Base-by-base conservation (phyloP, 2,329 filamentous ascomycete genomes). In the Penicillium sp. region DNA sequence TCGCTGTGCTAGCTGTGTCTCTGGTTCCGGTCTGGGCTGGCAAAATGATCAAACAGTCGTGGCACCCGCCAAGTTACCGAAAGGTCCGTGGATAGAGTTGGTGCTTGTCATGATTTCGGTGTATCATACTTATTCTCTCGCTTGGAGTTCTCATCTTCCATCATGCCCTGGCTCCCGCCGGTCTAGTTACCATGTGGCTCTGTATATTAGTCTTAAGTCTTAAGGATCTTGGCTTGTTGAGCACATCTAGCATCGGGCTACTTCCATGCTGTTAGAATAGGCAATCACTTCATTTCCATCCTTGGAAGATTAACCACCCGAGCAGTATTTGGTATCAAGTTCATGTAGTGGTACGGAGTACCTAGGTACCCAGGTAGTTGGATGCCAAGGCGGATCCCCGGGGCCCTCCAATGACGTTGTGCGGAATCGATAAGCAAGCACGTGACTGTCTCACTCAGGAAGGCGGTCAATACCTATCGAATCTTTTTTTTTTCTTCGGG, bases 11-110 rank as follows among this genome's bases (percentile, higher is more conserved):
- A 39, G 87, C 89, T 8, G 86, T 96, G 43, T 90, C 89, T 40
- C 76, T 97, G 55, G 83, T 96, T 46, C 94, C 94, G 18, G 90
- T 93, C 2, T 97, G 93, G 77, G 88, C 85, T 50, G 91, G 84
- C 20, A 97, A 97, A 79, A 74, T 95, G 58, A 89, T 97, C 62
- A 82, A 89, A 67, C 82, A 91, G 69, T 91, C 86, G 58, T 87
- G 96, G 81, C 92, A 89, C 76, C 94, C 94, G 60, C 92, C 92
- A 20, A 96, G 89, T 69, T 97, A 97, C 78, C 83, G 94, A 68
- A 99, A 99, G 79, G 92, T 99, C 13, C 70, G 75, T 47, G 76
- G 75, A 6, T 77, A 59, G n/a, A 35, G 9, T 31, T n/a, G 24
- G 22, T 37, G 4, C 43, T 22, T 26, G 8, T 45, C 16, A 45